Conservation (phyloP, 495 filamentous ascomycete species). For the Talaromyces nanjingensis region DNA sequence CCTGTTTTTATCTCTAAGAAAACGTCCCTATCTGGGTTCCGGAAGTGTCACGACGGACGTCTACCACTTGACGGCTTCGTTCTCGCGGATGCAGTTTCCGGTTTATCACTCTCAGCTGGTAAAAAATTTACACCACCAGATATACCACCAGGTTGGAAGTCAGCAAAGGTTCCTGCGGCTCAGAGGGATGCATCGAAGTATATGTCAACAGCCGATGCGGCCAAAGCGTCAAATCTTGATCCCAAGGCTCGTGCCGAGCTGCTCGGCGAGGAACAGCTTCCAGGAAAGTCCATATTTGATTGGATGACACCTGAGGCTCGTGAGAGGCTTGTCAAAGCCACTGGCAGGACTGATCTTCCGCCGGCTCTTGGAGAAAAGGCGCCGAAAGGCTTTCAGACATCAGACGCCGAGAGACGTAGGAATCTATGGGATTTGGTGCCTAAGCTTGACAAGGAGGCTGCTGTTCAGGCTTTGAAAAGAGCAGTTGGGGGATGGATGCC, state of each 20-base stretch:
- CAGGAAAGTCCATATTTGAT: slow-evolving; percentile 93
- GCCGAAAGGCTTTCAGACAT: slow-evolving; percentile 53
- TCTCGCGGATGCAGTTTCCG: slow-evolving; percentile 56
- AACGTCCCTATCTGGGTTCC: slow-evolving; percentile 48
- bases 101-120: slow-evolving; percentile 42
- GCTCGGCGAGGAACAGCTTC: slow-evolving; percentile 74
- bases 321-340: slow-evolving; percentile 65
- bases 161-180: slow-evolving; percentile 45
- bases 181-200: slow-evolving; percentile 36
- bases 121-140: slow-evolving; percentile 66
- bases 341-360: slow-evolving; percentile 71
- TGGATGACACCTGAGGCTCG: slow-evolving; percentile 79
- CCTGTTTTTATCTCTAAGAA: slow-evolving; percentile 79
- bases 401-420: slow-evolving; percentile 49
- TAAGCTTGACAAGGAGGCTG: slow-evolving; percentile 63
- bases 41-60: slow-evolving; percentile 85
- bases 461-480: slow-evolving; percentile 66
- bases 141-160: slow-evolving; percentile 72
- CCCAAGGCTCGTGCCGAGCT: slow-evolving; percentile 73
- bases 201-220: slow-evolving; percentile 65
- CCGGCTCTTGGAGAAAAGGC: slow-evolving; percentile 65
- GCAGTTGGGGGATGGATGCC: slow-evolving; percentile 74
- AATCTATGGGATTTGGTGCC: slow-evolving; percentile 64
- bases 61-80: slow-evolving; percentile 81
- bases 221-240: slow-evolving; percentile 68